These are phyloP conservation scores for Erythrophleum ivorense DNA, from an alignment of 331 rosid species.

Conservation along the genomic window DNA sequence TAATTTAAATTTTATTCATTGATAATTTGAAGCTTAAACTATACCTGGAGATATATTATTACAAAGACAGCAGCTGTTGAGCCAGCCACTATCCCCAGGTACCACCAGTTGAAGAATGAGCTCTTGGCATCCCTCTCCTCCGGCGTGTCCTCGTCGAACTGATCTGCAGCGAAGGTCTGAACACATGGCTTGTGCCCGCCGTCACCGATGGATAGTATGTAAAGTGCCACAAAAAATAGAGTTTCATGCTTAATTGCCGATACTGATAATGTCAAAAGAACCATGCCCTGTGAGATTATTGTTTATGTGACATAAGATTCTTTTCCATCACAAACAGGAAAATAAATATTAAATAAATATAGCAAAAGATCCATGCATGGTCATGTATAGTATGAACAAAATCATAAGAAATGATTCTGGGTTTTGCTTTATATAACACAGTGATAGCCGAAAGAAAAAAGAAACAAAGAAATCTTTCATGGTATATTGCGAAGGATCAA, in stretches of 20 bases:
- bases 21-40: background rate
- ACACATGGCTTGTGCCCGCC: constrained; percentile 79
- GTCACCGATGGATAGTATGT: constrained; percentile 56
- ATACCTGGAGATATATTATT: constrained; percentile 55
- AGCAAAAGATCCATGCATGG: background rate
- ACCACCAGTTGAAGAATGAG: constrained; percentile 84
- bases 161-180: constrained; percentile 78
- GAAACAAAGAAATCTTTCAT: too few relatives aligned
- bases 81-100: constrained; percentile 55
- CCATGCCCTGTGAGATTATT: constrained; percentile 52
- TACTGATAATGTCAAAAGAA: constrained; percentile 56
- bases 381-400: background rate
- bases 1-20: too few relatives aligned
- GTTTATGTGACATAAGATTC: background rate
- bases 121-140: constrained; percentile 61
- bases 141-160: constrained; percentile 55
- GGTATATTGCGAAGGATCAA: too few relatives aligned
- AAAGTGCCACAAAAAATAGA: constrained; percentile 55
- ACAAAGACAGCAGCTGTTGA: constrained; percentile 51
- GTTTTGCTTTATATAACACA: background rate
- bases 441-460: background rate
- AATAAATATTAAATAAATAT: background rate
- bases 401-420: background rate
- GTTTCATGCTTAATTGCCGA: constrained; percentile 28
- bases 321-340: constrained; percentile 8